Percentiles rank a stretch among this genome's conserved stretches.
These are phyloP conservation scores for Sporobolomyces roseus DNA, from an alignment of 768 basidiomycete genomes.

Conservation along the genomic window DNA sequence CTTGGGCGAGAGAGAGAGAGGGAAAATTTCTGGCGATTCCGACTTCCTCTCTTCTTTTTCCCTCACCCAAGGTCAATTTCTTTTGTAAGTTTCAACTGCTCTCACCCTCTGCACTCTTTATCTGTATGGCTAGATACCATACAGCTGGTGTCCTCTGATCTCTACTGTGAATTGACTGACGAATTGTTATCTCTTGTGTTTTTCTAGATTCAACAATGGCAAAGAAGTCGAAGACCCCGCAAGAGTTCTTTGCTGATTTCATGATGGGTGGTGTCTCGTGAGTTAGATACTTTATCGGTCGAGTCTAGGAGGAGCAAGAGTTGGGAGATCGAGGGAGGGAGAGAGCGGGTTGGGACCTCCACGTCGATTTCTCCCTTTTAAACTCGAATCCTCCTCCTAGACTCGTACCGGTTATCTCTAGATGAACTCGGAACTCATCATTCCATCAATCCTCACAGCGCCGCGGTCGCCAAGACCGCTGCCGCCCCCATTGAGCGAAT, in stretches of 20 bases:
- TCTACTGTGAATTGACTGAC: neutral
- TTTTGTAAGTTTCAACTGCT: neutral
- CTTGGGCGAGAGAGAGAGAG: no score
- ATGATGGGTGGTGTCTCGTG: constrained; percentile 88
- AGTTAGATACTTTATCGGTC: constrained; percentile 10
- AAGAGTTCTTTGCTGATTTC: constrained; percentile 67
- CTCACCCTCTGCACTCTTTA: no score
- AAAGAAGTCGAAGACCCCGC: constrained; percentile 38
- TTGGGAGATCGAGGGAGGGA: neutral
- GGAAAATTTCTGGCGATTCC: no score
- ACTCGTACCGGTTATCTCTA: neutral
- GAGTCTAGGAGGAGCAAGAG: neutral
- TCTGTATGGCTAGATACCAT: neutral
- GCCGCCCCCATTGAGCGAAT: constrained; percentile 99
- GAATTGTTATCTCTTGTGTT: no score
- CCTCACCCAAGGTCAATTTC: constrained; percentile 17
- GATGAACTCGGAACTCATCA: neutral
- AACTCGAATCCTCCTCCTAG: neutral
- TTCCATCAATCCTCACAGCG: constrained; percentile 42
- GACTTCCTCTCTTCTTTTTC: constrained; percentile 2
- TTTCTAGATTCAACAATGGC: constrained; percentile 31
- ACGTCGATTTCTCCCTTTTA: constrained; percentile 1
- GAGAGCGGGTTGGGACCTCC: neutral
- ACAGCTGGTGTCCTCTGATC: neutral
- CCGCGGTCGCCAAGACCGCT: constrained; percentile 94